A percentile compares a stretch with the other conserved stretches of the same genome.
Conservation (phyloP, 1,139 yeast genomes). For the Sugiyamaella pinicola region DNA sequence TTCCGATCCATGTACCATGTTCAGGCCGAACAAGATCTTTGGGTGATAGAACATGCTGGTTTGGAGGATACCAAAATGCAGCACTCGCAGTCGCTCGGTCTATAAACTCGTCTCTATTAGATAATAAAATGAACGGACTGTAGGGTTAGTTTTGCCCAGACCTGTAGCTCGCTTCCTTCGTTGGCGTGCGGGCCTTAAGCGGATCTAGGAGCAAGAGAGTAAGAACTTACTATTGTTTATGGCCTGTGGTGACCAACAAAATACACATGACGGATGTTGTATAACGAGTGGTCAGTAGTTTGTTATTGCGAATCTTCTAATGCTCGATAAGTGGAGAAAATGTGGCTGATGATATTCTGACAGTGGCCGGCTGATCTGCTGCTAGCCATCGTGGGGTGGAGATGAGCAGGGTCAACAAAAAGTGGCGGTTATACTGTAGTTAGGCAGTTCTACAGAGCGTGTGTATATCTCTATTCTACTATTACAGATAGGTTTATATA, state of each 20-base stretch:
- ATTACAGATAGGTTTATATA: too few species aligned
- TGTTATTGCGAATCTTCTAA: too few species aligned
- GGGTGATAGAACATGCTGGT: slow-evolving; percentile 60
- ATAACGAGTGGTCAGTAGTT: slow-evolving; percentile 1
- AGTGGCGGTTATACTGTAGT: slow-evolving; percentile 1
- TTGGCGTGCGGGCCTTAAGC: neutral
- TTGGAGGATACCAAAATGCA: slow-evolving; percentile 50
- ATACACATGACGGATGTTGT: slow-evolving; percentile 25
- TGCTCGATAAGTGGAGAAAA: too few species aligned
- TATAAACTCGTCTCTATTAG: slow-evolving; percentile 86
- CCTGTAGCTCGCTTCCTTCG: too few species aligned
- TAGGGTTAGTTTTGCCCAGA: neutral
- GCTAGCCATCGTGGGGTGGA: neutral
- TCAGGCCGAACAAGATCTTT: slow-evolving; percentile 71
- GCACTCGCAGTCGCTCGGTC: slow-evolving; percentile 72
- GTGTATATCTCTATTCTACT: too few species aligned
- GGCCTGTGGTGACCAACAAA: slow-evolving; percentile 25
- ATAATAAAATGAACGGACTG: slow-evolving; percentile 60
- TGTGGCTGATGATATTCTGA: neutral
- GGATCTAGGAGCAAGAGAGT: too few species aligned
- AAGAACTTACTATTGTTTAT: slow-evolving; percentile 26
- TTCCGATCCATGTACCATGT: slow-evolving; percentile 93
- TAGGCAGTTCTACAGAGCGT: neutral
- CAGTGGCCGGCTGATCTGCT: neutral
- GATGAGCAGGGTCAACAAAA: neutral